Evolutionary conservation across 2,329 filamentous ascomycete species (phyloP), one percentile per base, ranked within the genome.

Genomic region (Nigrospora osmanthi): DNA sequence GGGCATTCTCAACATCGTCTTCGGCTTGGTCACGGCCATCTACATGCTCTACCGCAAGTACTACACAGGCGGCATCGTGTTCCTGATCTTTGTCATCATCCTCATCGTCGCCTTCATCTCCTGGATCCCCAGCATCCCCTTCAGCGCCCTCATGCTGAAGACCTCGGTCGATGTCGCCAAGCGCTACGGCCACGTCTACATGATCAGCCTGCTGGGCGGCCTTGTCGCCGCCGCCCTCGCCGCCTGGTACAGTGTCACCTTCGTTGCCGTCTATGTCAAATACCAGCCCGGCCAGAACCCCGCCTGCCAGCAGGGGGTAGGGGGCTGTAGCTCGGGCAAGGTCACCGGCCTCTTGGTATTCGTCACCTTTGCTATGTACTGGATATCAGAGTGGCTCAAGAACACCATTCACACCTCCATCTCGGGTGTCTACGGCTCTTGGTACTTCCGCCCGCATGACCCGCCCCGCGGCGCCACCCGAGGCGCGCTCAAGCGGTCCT

Each of bases 331-430:
- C 48, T 73, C 70, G 6, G 87, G 72, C 42, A 91, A 83, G 52
- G 87, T 96, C 38, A 90, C 89, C 48, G 90, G 90, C 0, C 68
- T 96, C 30, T 71, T 95, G 6, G 87, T 85, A 15, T 96, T 94
- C 61, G 78, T 89, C 53, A 95, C 89, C 0, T 96, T 97, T 57
- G 84, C 89, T 43, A 87, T 83, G 66, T 96, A 94, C 68, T 97
- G 91, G 91, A 83, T 95, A 52, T 85, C 87, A 2, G 91, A 97
- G 62, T 91, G 86, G 76, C 70, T 96, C 55, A 96, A 96, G 71
- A 95, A 95, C 66, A 89, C 87, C 1, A 87, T 95, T 39, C 89
- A 97, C 61, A 85, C 85, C 2, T 89, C 82, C 19, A 85, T 95
- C 47, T 86, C 89, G 0, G 90, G 91, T 0, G 83, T 95, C 0